A percentile compares a stretch with the other conserved stretches of the same genome.
Evolutionary conservation across 139 green algal genomes (phyloP).

Genomic region (Tetradesmus obliquus): DNA sequence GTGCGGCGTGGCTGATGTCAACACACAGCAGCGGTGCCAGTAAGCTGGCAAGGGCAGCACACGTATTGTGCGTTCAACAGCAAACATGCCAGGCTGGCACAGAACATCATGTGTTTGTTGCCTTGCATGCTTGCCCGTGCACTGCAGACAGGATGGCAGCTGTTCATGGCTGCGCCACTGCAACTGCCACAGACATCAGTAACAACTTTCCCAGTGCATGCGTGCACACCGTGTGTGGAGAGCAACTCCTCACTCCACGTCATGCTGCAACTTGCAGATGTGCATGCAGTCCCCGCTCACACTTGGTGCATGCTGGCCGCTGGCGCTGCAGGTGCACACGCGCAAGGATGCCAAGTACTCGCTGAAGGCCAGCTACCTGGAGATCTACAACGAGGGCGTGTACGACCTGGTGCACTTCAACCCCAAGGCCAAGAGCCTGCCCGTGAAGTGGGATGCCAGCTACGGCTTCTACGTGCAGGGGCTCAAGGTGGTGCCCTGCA

Average conservation of each 20-base stretch:
- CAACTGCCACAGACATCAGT: too few species aligned
- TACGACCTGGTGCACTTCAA: constrained; percentile 83
- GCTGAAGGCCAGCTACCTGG: constrained; percentile 79
- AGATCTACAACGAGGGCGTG: constrained; percentile 95
- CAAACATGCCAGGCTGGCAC: neutral
- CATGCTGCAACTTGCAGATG: too few species aligned
- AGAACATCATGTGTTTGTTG: too few species aligned
- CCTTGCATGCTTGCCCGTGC: too few species aligned
- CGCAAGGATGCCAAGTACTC: constrained; percentile 54
- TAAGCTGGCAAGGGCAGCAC: neutral
- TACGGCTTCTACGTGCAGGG: constrained; percentile 86
- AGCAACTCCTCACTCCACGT: too few species aligned
- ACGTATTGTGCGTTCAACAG: neutral
- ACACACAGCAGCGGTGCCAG: neutral
- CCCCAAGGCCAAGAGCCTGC: constrained; percentile 66
- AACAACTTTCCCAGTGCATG: too few species aligned
- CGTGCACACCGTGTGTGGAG: too few species aligned
- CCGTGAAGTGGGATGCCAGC: constrained; percentile 80
- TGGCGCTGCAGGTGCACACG: constrained; percentile 42
- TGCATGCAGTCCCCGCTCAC: too few species aligned
- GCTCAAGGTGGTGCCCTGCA: constrained; percentile 54
- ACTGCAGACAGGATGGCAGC: too few species aligned
- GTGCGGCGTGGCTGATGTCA: constrained; percentile 13
- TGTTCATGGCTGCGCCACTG: too few species aligned
- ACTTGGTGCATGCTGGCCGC: neutral